These are phyloP conservation scores for Petunia secreta DNA, from an alignment of 257 asterid genomes.

Conservation along the genomic window DNA sequence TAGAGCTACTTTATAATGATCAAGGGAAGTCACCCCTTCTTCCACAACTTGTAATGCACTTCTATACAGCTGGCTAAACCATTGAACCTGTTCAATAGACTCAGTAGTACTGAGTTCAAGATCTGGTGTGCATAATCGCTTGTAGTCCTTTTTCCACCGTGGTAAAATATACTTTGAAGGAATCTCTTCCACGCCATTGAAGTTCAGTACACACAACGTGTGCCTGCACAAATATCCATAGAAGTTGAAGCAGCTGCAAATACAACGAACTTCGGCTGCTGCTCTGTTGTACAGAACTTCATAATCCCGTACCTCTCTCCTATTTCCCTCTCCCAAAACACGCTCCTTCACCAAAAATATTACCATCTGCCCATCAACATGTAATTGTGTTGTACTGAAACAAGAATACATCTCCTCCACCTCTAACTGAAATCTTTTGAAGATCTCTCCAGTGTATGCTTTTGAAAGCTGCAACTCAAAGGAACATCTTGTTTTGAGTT, in stretches of 20 bases:
- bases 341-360: conserved; percentile 77
- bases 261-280: conserved; percentile 70
- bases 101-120: conserved; percentile 34
- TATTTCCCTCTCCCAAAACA: conserved; percentile 58
- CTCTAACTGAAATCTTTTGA: conserved; percentile 68
- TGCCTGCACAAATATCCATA: conserved; percentile 80
- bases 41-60: conserved; percentile 83
- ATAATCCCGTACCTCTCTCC: conserved; percentile 64
- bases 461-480: conserved; percentile 74
- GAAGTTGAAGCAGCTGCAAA: conserved; percentile 84
- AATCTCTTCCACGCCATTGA: conserved; percentile 77
- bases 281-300: conserved; percentile 68
- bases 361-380: conserved; percentile 56
- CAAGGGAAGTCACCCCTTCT: conserved; percentile 74
- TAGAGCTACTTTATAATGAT: conserved; percentile 69
- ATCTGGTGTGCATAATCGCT: conserved; percentile 47
- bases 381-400: conserved; percentile 71
- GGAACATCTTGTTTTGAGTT: conserved; percentile 67
- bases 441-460: conserved; percentile 61
- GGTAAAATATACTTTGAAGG: conserved; percentile 68
- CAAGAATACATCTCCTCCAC: conserved; percentile 92
- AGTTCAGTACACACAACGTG: conserved; percentile 71
- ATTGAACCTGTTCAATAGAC: conserved; percentile 40
- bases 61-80: conserved; percentile 59
- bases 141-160: conserved; percentile 78